Percentiles rank a stretch among this genome's conserved stretches.
Conservation (phyloP, 2,329 filamentous ascomycete genomes). For the Fusarium lateritium region DNA sequence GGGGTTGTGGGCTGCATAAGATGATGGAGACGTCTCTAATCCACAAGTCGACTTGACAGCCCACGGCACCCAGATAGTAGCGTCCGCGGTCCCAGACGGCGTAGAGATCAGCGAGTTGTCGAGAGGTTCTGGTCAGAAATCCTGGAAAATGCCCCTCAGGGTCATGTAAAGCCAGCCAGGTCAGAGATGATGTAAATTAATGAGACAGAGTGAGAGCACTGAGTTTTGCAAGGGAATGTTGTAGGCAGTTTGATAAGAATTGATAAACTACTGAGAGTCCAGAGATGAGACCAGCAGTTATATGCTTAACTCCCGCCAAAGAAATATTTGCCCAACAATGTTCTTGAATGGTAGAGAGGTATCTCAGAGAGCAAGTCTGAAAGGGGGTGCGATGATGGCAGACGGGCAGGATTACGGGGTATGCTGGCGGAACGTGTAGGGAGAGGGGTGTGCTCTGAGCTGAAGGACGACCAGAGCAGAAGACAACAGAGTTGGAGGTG, state of each 20-base stretch:
- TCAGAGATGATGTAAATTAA: slow-evolving; percentile 13
- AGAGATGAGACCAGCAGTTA: slow-evolving; percentile 41
- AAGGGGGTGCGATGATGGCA: slow-evolving; percentile 44
- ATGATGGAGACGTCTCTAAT: slow-evolving; percentile 50
- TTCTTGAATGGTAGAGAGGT: too few relatives aligned
- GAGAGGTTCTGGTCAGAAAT: slow-evolving; percentile 38
- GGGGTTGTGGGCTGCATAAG: slow-evolving; percentile 55
- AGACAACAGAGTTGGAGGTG: slow-evolving; percentile 42
- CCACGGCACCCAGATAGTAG: slow-evolving; percentile 51
- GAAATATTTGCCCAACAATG: slow-evolving; percentile 4
- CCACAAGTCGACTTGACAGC: slow-evolving; percentile 50
- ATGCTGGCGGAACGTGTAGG: slow-evolving; percentile 25
- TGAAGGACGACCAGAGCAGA: slow-evolving; percentile 22
- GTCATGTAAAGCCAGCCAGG: slow-evolving; percentile 4
- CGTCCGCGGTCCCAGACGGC: slow-evolving; percentile 46
- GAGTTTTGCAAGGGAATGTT: slow-evolving; percentile 20
- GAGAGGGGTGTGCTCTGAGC: slow-evolving; percentile 41
- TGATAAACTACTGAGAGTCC: slow-evolving; percentile 11
- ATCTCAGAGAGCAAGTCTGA: slow-evolving; percentile 17
- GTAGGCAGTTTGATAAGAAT: slow-evolving; percentile 15
- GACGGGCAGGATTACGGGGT: slow-evolving; percentile 43
- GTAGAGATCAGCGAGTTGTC: slow-evolving; percentile 48
- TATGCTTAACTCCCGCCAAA: slow-evolving; percentile 35
- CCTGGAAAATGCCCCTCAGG: slow-evolving; percentile 30
- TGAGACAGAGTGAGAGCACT: slow-evolving; percentile 15